These are phyloP conservation scores for Coccinonectria pachysandricola DNA, from an alignment of 2,329 filamentous ascomycete species.

Conservation along the genomic window DNA sequence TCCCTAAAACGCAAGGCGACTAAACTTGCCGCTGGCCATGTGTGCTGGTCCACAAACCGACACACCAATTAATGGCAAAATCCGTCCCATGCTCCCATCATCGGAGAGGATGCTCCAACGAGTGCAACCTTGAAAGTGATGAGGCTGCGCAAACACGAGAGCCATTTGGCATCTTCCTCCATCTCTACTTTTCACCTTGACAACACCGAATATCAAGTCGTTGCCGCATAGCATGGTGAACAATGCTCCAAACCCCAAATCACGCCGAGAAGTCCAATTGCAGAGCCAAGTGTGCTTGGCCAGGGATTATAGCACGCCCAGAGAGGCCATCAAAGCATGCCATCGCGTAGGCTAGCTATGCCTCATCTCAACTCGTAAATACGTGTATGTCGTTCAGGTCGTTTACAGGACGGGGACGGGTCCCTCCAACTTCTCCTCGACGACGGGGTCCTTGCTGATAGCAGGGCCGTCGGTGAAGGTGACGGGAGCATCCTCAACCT, in stretches of 20 bases:
- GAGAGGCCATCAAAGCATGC: slow-evolving; percentile 20
- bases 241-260: slow-evolving; percentile 18
- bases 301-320: slow-evolving; percentile 19
- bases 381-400: slow-evolving; percentile 14
- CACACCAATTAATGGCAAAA: slow-evolving; percentile 14
- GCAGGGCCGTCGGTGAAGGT: slow-evolving; percentile 18
- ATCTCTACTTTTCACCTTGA: slow-evolving; percentile 9
- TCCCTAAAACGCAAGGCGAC: slow-evolving; percentile 13
- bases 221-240: slow-evolving; percentile 17
- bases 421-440: slow-evolving; percentile 13
- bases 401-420: slow-evolving; percentile 21
- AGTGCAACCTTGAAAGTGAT: too few relatives aligned
- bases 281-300: too few relatives aligned
- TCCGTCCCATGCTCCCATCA: slow-evolving; percentile 4
- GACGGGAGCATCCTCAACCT: slow-evolving; percentile 14
- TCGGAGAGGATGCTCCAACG: too few relatives aligned
- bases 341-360: slow-evolving; percentile 17
- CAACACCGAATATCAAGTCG: slow-evolving; percentile 15
- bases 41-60: slow-evolving; percentile 8
- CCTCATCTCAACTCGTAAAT: slow-evolving; percentile 18
- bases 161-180: slow-evolving; percentile 1
- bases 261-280: slow-evolving; percentile 17
- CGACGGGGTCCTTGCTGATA: slow-evolving; percentile 13
- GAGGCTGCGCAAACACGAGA: too few relatives aligned
- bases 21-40: slow-evolving; percentile 13